A percentile compares a stretch with the other conserved stretches of the same genome.
These are phyloP conservation scores for Pseudogymnoascus sp. DNA, from an alignment of 2,329 filamentous ascomycete genomes.

Conservation along the genomic window DNA sequence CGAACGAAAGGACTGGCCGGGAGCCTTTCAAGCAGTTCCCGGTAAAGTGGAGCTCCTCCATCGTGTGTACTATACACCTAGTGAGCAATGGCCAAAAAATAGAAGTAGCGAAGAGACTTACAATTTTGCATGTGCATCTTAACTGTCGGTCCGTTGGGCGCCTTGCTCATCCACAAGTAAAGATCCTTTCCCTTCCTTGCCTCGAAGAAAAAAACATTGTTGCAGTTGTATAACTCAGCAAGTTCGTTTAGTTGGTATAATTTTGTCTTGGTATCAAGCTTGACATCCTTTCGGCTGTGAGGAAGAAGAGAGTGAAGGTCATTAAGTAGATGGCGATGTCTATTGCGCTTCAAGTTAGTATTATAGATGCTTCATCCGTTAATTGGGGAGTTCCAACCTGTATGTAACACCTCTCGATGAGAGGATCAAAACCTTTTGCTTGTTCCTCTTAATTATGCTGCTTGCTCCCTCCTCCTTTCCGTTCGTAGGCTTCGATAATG, in stretches of 20 bases:
- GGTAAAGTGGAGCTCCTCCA: slow-evolving; percentile 93
- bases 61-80: slow-evolving; percentile 66
- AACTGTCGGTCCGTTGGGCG: slow-evolving; percentile 55
- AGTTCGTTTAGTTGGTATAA: slow-evolving; percentile 70
- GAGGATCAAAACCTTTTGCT: slow-evolving; percentile 76
- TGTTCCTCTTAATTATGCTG: slow-evolving; percentile 45
- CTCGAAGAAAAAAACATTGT: slow-evolving; percentile 92
- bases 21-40: slow-evolving; percentile 96
- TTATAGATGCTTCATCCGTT: background rate
- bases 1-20: slow-evolving; percentile 84
- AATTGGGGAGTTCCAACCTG: slow-evolving; percentile 42
- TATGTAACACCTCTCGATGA: slow-evolving; percentile 89
- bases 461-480: slow-evolving; percentile 22
- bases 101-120: slow-evolving; percentile 29
- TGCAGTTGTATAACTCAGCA: slow-evolving; percentile 77
- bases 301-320: slow-evolving; percentile 84
- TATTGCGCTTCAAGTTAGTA: slow-evolving; percentile 29
- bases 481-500: slow-evolving; percentile 53
- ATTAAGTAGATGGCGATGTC: slow-evolving; percentile 86
- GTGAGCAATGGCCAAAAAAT: background rate
- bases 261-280: slow-evolving; percentile 93
- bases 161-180: slow-evolving; percentile 87
- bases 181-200: slow-evolving; percentile 89
- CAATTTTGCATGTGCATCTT: slow-evolving; percentile 71
- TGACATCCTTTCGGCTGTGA: slow-evolving; percentile 87